Evolutionary conservation across 106 monocot genomes (phyloP).

Genomic region (Phalaenopsis equestris): DNA sequence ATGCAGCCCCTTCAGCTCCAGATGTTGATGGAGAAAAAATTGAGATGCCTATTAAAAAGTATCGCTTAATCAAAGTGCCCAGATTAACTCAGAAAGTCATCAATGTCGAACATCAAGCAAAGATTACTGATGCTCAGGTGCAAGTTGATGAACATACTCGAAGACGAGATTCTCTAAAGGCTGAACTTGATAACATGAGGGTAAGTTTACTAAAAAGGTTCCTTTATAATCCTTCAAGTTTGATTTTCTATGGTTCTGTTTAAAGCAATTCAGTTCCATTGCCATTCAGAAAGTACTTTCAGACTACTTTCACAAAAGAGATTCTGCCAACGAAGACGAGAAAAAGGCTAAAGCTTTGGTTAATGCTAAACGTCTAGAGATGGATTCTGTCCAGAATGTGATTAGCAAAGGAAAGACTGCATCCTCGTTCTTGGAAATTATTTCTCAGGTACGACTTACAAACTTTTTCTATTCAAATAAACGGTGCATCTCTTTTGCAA

Average conservation of each 20-base stretch:
- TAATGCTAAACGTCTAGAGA: constrained; percentile 9
- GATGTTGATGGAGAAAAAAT: neutral
- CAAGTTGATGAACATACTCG: constrained; percentile 3
- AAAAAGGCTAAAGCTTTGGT: constrained; percentile 8
- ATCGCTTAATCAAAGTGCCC: constrained; percentile 3
- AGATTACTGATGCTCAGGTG: constrained; percentile 7
- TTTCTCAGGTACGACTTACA: neutral
- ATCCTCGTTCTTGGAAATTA: constrained; percentile 7
- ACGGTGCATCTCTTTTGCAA: neutral
- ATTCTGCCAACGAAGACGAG: constrained; percentile 8
- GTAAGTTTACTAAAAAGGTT: neutral
- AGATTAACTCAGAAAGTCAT: constrained; percentile 4
- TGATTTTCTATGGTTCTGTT: neutral
- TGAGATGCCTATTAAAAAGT: constrained; percentile 1
- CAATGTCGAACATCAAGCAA: neutral
- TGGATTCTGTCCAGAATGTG: constrained; percentile 7
- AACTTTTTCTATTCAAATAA: neutral
- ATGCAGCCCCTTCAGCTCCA: neutral
- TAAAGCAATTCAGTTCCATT: neutral
- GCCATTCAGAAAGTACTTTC: constrained; percentile 6
- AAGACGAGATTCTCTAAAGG: neutral
- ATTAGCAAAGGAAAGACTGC: constrained; percentile 11
- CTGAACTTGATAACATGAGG: constrained; percentile 8
- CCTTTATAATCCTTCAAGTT: neutral
- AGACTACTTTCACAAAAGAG: constrained; percentile 5